phyloP scores from a whole-genome alignment of 768 basidiomycete species.

The Leucocoprinus sp. region DNA sequence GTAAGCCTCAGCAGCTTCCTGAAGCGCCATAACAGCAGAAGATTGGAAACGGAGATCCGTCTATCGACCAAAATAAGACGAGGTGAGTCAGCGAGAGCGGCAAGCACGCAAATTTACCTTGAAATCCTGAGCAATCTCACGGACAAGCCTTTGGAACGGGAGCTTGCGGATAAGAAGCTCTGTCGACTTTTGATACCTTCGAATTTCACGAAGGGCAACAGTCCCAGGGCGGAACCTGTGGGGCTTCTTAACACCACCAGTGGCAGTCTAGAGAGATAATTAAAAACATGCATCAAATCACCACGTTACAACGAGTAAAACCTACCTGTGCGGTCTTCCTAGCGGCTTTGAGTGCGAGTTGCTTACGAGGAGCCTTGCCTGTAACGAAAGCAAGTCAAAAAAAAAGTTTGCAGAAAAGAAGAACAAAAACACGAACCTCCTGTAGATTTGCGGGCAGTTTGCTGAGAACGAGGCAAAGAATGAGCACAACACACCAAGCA shows the following conservation, averaged over 20 bases:
- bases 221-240: slow-evolving; percentile 97
- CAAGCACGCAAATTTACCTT: slow-evolving; percentile 44
- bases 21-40: slow-evolving; percentile 88
- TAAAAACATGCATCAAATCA: slow-evolving; percentile 11
- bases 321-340: slow-evolving; percentile 74
- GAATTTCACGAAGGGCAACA: slow-evolving; percentile 97
- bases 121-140: slow-evolving; percentile 96
- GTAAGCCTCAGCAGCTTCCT: slow-evolving; percentile 89
- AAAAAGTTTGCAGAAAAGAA: slow-evolving; percentile 20
- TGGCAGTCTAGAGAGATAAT: slow-evolving; percentile 43
- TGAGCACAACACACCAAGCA: slow-evolving; percentile 20
- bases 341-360: slow-evolving; percentile 93
- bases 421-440: slow-evolving; percentile 58
- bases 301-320: slow-evolving; percentile 20
- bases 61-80: slow-evolving; percentile 29
- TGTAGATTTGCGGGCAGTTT: slow-evolving; percentile 99
- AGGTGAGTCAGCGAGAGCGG: slow-evolving; percentile 7
- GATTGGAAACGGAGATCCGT: slow-evolving; percentile 94
- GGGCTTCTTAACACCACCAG: slow-evolving; percentile 99
- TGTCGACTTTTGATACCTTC: slow-evolving; percentile 97
- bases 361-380: slow-evolving; percentile 90
- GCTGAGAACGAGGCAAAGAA: slow-evolving; percentile 42
- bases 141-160: slow-evolving; percentile 97
- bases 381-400: slow-evolving; percentile 10
- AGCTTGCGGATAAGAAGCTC: slow-evolving; percentile 99